Conservation (phyloP, 371 early-diverging fungal genomes). For the Haplosporangium sp. region DNA sequence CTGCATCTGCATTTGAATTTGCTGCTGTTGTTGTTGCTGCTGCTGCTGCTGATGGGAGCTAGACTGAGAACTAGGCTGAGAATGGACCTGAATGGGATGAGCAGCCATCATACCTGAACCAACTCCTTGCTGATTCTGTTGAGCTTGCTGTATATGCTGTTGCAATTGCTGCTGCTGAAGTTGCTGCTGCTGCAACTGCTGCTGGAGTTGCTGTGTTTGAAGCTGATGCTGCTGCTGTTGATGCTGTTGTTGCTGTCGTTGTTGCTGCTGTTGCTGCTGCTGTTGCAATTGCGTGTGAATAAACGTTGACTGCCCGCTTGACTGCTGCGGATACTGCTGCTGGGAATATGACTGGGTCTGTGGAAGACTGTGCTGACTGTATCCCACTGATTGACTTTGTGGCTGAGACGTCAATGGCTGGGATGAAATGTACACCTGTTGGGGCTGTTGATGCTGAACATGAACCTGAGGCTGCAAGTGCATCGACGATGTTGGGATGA, state of each 20-base stretch:
- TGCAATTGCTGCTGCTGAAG: slow-evolving; percentile 22
- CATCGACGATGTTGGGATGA: slow-evolving; percentile 10
- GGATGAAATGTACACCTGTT: slow-evolving; percentile 23
- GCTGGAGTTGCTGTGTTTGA: slow-evolving; percentile 23
- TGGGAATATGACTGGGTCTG: not conserved
- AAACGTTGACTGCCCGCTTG: too few relatives aligned
- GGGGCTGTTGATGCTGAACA: slow-evolving; percentile 7
- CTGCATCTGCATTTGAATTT: slow-evolving; percentile 19
- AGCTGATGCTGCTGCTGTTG: slow-evolving; percentile 12
- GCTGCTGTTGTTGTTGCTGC: slow-evolving; percentile 20
- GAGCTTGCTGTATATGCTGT: slow-evolving; percentile 19
- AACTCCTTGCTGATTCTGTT: slow-evolving; percentile 20
- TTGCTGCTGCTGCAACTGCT: slow-evolving; percentile 31
- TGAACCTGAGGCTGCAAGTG: slow-evolving; percentile 24
- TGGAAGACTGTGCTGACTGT: slow-evolving; percentile 13
- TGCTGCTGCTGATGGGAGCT: slow-evolving; percentile 27
- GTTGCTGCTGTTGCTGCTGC: slow-evolving; percentile 23
- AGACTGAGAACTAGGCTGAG: slow-evolving; percentile 9
- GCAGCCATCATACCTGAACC: slow-evolving; percentile 3
- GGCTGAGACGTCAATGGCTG: slow-evolving; percentile 19
- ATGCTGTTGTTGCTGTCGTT: slow-evolving; percentile 19
- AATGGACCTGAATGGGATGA: slow-evolving; percentile 7
- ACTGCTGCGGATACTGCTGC: too few relatives aligned
- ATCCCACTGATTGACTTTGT: slow-evolving; percentile 19
- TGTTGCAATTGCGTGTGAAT: slow-evolving; percentile 8